Evolutionary conservation across 129 eudicot species (phyloP).

Genomic region (Ambrosia artemisiifolia): DNA sequence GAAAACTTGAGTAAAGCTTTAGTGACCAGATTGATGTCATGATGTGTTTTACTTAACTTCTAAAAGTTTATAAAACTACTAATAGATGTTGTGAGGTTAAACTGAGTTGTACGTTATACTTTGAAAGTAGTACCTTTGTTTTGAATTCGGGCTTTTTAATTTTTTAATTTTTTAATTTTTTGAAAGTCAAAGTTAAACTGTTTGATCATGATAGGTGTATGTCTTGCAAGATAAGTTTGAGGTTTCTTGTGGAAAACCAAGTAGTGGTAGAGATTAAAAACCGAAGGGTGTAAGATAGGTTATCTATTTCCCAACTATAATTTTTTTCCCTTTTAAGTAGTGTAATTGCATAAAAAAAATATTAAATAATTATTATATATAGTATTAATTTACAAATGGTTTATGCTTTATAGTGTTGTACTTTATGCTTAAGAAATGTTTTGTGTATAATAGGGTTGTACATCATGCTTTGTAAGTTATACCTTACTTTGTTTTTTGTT

Average conservation of each 20-base stretch:
- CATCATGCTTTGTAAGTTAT: no score
- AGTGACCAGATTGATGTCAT: not conserved
- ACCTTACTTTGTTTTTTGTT: no score
- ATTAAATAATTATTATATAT: not conserved
- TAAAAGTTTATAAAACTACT: no score
- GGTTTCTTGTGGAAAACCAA: constrained; percentile 34
- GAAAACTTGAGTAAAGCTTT: no score
- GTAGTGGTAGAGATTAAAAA: constrained; percentile 23
- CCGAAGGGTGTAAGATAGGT: constrained; percentile 28
- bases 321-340: not conserved
- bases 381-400: no score
- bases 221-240: constrained; percentile 15
- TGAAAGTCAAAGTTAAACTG: constrained; percentile 6
- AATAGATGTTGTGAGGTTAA: not conserved
- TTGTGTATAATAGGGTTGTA: no score
- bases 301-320: constrained; percentile 23
- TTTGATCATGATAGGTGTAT: constrained; percentile 7
- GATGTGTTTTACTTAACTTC: no score
- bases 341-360: not conserved
- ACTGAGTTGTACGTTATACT: constrained; percentile 13
- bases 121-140: not conserved
- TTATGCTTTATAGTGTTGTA: no score
- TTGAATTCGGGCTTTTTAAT: no score
- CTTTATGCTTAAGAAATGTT: no score
- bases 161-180: not conserved